phyloP scores from a whole-genome alignment of 2,329 filamentous ascomycete species.

The Coniochaeta sp. region DNA sequence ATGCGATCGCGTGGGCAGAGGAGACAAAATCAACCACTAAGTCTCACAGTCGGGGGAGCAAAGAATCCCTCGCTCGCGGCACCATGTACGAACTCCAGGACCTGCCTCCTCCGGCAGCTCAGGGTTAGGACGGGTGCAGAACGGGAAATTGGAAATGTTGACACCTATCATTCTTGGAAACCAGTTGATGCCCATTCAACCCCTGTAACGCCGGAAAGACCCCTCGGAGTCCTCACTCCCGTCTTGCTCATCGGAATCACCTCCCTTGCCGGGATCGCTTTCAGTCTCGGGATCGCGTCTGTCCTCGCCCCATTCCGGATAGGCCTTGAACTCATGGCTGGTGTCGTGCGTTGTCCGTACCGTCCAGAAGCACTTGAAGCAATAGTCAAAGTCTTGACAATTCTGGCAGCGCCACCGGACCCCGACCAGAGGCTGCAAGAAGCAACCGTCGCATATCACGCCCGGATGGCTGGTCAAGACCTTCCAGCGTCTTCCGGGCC shows the following conservation, averaged over 20 bases:
- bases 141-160: too few relatives aligned
- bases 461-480: background rate
- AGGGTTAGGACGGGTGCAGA: too few relatives aligned
- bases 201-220: too few relatives aligned
- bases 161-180: too few relatives aligned
- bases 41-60: too few relatives aligned
- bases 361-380: slow-evolving; percentile 3
- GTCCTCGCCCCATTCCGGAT: background rate
- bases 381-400: slow-evolving; percentile 1
- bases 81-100: too few relatives aligned
- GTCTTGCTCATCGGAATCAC: background rate
- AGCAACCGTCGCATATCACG: background rate
- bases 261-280: background rate
- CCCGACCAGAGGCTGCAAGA: background rate
- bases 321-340: background rate
- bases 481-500: background rate
- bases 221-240: background rate
- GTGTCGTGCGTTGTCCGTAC: background rate
- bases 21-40: too few relatives aligned
- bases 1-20: too few relatives aligned
- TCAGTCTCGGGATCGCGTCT: background rate
- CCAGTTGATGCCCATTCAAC: too few relatives aligned
- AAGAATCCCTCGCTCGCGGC: too few relatives aligned
- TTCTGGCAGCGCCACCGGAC: slow-evolving; percentile 1
- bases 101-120: too few relatives aligned